Base-by-base conservation (phyloP, 805 yeast species). In the Hanseniaspora vineae region DNA sequence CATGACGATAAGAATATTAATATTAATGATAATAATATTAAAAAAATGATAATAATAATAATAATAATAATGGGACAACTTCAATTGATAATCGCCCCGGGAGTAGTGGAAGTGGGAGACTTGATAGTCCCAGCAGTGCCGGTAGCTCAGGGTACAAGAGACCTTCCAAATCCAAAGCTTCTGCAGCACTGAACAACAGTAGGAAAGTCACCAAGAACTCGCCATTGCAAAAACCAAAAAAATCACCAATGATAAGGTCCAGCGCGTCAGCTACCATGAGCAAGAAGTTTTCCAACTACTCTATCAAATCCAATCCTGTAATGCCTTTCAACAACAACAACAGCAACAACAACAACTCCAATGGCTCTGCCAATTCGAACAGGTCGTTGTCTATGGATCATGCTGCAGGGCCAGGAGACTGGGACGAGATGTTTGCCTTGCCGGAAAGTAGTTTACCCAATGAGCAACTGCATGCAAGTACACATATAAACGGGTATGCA, bases 141-240 rank as follows among this genome's bases (percentile, higher is more conserved):
- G 6, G 19, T 15, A 15, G 23, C 18, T 11, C 42, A 15, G 42
- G 42, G 29, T 23, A 23, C 29, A 23, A 23, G 8, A 23, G 29
- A 23, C 29, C 29, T 5, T 23, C 29, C 29, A 23, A 23, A 23
- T 23, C 29, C 29, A 23, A 23, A 8, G 8, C 29, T 23, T 23
- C 29, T 23, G 4, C 29, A 23, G 29, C 29, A 23, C 29, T 23
- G 29, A 23, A 23, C 29, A 23, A 23, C 29, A 23, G 29, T 8
- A 39, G 42, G 42, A 54, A 66, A 53, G 62, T 58, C 52, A 49
- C 62, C 52, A 54, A 67, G 45, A 56, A 54, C 44, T 64, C 60
- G 49, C 69, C 61, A 46, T 65, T 51, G 47, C 54, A 51, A 47
- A 47, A 47, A 39, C 51, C 56, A 2, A 52, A 53, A 17, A 15